These are phyloP conservation scores for Curvularia eragrostidis DNA, from an alignment of 2,329 filamentous ascomycete genomes.

Conservation along the genomic window DNA sequence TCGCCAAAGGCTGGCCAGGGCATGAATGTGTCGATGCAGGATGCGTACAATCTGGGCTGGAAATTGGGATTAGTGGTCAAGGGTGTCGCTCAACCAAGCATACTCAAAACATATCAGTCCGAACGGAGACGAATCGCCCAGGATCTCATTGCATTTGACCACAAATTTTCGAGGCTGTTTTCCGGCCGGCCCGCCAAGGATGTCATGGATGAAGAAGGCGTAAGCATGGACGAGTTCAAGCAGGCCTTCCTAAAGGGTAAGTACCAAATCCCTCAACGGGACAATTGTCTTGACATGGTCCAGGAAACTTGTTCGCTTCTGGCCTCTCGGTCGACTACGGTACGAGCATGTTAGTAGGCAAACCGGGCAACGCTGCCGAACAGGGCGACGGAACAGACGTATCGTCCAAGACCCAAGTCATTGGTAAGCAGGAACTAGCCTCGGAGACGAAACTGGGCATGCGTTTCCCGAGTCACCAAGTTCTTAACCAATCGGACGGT, in stretches of 20 bases:
- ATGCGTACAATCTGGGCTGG: conserved; percentile 66
- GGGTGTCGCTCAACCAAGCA: conserved; percentile 47
- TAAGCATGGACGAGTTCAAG: conserved; percentile 69
- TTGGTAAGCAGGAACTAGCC: conserved; percentile 54
- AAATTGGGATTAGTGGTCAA: conserved; percentile 61
- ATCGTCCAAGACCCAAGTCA: conserved; percentile 29
- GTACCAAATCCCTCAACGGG: background rate
- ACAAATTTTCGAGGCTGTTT: conserved; percentile 57
- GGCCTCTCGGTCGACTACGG: conserved; percentile 66
- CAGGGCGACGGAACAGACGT: conserved; percentile 59
- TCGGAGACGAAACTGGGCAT: conserved; percentile 59
- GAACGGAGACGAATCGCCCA: conserved; percentile 67
- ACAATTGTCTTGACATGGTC: background rate
- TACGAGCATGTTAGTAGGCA: conserved; percentile 62
- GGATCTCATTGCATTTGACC: conserved; percentile 66
- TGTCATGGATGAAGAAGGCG: conserved; percentile 65
- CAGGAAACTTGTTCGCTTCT: conserved; percentile 64
- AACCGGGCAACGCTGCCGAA: conserved; percentile 53
- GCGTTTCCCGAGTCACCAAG: conserved; percentile 65
- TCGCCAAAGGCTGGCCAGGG: conserved; percentile 71
- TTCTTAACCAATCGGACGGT: conserved; percentile 64
- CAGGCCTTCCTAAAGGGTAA: conserved; percentile 61
- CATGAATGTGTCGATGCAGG: conserved; percentile 77
- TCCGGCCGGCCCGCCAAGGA: conserved; percentile 62
- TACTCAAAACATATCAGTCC: conserved; percentile 60